These are phyloP conservation scores for Afroboletus lepidellus DNA, from an alignment of 1,284 basidiomycete genomes.

Conservation along the genomic window DNA sequence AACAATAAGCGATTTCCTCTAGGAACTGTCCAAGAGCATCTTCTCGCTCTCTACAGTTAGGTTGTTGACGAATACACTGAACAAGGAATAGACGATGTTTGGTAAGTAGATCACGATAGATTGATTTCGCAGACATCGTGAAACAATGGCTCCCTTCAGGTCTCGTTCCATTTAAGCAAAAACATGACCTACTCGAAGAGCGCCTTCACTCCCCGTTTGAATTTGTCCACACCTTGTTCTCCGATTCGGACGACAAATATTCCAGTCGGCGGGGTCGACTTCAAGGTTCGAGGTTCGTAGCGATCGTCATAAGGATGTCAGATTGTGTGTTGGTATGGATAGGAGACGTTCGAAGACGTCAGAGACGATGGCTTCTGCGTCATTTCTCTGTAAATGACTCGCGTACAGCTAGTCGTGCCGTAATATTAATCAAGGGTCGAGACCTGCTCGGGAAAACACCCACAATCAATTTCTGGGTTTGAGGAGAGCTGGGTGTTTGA, in stretches of 20 bases:
- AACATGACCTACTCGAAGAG: slow-evolving; percentile 22
- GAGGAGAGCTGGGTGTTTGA: slow-evolving; percentile 6
- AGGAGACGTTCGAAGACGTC: slow-evolving; percentile 4
- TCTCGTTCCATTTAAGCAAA: slow-evolving; percentile 18
- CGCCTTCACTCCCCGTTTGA: slow-evolving; percentile 1
- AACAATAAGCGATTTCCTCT: no score
- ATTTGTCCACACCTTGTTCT: background rate
- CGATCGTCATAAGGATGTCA: slow-evolving; percentile 2
- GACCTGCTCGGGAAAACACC: no score
- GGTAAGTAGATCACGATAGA: no score
- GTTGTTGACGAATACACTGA: no score
- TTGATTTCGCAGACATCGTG: slow-evolving; percentile 10
- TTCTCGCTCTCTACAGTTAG: no score
- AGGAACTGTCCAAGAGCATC: no score
- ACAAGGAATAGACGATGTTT: no score
- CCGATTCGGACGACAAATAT: slow-evolving; percentile 4
- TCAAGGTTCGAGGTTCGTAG: slow-evolving; percentile 4
- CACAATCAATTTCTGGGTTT: slow-evolving; percentile 1
- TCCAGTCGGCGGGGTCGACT: background rate
- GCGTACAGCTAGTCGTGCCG: slow-evolving; percentile 4
- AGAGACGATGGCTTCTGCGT: slow-evolving; percentile 1
- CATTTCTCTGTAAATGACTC: background rate
- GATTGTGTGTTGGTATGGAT: slow-evolving; percentile 5
- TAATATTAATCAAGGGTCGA: no score
- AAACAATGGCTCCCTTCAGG: slow-evolving; percentile 9